Evolutionary conservation across 2,329 filamentous ascomycete species (phyloP), one percentile per base, ranked within the genome.

Genomic region (Pyrenophora graminea): DNA sequence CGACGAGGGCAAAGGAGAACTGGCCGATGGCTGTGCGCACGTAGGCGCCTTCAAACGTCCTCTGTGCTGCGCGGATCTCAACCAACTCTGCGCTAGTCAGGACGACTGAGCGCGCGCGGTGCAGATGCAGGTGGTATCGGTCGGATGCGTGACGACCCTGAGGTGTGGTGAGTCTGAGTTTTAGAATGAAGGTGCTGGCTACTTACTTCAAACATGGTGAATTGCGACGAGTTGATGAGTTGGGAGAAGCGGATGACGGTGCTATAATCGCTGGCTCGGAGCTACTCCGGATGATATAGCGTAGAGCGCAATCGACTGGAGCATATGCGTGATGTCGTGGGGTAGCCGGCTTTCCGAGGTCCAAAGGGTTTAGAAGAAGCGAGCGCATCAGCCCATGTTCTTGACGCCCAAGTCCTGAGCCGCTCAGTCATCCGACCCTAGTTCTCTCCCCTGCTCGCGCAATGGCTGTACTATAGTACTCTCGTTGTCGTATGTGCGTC

Each of bases 31-130:
- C 92, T 0, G 94, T 99, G 55, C 94, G 89, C 68, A 97, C 88
- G 75, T 97, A 99, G 18, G 94, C 94, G 18, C 94, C 94, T 75
- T 99, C 94, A 66, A 97, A 99, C 2, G 94, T 99, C 47, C 94
- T 85, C 72, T 99, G 94, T 9, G 93, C 90, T 10, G 94, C 94
- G 58, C 94, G 90, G 61, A 97, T 88, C 76, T 97, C 94, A 58
- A 97, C 90, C 37, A 99, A 87, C 74, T 97, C 93, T 62, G 88
- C 82, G 19, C 85, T 80, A 3, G 91, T 95, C 53, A 97, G 81
- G 19, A 94, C 80, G 27, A 96, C 88, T 19, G 89, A 92, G 55
- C 89, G 85, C 38, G 92, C 91, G 46, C 91, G 86, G 76, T 96
- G 92, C 58, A 89, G 80, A 55, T 91, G 89, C 43, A 96, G 80